Evolutionary conservation across 1,284 basidiomycete species (phyloP).

Genomic region (Ganoderma meredithae): DNA sequence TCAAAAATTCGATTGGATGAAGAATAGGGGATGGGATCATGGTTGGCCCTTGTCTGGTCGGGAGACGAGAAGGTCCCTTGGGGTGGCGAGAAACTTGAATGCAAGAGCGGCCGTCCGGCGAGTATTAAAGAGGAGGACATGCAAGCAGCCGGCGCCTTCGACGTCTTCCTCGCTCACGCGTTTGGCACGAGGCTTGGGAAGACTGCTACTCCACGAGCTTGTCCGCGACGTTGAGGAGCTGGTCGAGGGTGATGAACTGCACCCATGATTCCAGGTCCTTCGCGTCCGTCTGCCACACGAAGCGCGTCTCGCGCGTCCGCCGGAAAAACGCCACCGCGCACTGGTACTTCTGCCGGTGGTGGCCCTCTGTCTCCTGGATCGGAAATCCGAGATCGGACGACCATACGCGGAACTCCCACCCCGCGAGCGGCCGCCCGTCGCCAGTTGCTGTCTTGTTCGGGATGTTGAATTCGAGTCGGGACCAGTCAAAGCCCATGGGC

Average conservation of each 20-base stretch:
- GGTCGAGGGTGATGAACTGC: constrained; percentile 82
- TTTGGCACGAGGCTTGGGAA: constrained; percentile 12
- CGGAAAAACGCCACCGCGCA: constrained; percentile 80
- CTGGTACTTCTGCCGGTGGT: constrained; percentile 73
- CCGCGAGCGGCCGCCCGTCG: constrained; percentile 70
- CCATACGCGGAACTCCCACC: constrained; percentile 87
- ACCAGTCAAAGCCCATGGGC: constrained; percentile 78
- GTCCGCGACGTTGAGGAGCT: constrained; percentile 77
- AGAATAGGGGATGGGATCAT: neutral
- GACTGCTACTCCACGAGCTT: constrained; percentile 71
- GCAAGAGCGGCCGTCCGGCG: neutral
- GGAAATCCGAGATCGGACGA: constrained; percentile 73
- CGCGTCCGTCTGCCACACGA: constrained; percentile 72
- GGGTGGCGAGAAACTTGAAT: neutral
- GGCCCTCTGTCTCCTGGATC: constrained; percentile 58
- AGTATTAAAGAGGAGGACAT: neutral
- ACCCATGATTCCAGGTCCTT: constrained; percentile 78
- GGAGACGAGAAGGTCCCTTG: neutral
- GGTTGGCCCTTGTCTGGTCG: neutral
- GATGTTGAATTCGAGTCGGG: constrained; percentile 80
- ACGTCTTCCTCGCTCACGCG: neutral
- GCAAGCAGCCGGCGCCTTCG: neutral
- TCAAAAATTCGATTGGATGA: neutral
- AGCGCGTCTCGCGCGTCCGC: constrained; percentile 65
- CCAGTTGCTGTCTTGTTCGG: constrained; percentile 64